These are phyloP conservation scores for Fusarium marasasianum DNA, from an alignment of 2,329 filamentous ascomycete species.

Conservation along the genomic window DNA sequence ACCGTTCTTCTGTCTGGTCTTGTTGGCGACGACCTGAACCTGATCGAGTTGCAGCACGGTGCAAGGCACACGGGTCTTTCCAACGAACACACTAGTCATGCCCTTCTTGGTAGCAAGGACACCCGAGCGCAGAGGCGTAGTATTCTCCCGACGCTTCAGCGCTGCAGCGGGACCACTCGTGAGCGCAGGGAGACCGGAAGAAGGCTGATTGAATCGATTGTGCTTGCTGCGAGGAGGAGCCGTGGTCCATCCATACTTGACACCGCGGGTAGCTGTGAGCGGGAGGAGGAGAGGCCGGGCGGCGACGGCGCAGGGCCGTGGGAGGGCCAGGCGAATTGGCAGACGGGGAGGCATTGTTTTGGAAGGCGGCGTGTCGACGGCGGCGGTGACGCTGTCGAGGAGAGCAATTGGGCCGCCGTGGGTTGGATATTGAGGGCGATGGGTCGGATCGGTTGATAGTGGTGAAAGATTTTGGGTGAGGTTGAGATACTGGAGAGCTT, in stretches of 20 bases:
- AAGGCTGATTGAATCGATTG: slow-evolving; percentile 68
- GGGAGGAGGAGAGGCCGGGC: slow-evolving; percentile 56
- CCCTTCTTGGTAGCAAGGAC: slow-evolving; percentile 91
- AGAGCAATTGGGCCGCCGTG: slow-evolving; percentile 25
- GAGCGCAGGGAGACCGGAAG: slow-evolving; percentile 64
- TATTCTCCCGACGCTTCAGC: slow-evolving; percentile 65
- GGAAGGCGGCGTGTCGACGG: slow-evolving; percentile 7
- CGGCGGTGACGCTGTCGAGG: slow-evolving; percentile 13
- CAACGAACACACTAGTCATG: slow-evolving; percentile 91
- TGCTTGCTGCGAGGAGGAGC: slow-evolving; percentile 61
- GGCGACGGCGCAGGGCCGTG: slow-evolving; percentile 48
- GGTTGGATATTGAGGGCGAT: slow-evolving; percentile 10
- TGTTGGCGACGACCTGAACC: slow-evolving; percentile 88
- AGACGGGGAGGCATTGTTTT: slow-evolving; percentile 57
- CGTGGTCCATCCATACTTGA: slow-evolving; percentile 71
- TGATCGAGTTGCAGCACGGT: slow-evolving; percentile 94
- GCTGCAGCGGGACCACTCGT: slow-evolving; percentile 69
- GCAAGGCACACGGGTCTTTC: slow-evolving; percentile 81
- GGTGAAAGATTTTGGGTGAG: slow-evolving; percentile 39
- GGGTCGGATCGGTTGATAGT: slow-evolving; percentile 21
- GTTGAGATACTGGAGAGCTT: slow-evolving; percentile 28
- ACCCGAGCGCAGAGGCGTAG: slow-evolving; percentile 76
- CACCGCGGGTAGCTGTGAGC: slow-evolving; percentile 57
- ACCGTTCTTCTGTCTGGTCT: slow-evolving; percentile 81
- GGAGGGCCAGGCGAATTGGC: slow-evolving; percentile 55